Evolutionary conservation across 2,329 filamentous ascomycete genomes (phyloP), one percentile per base, ranked within the genome.

Genomic region (Penicillium brevicompactum): DNA sequence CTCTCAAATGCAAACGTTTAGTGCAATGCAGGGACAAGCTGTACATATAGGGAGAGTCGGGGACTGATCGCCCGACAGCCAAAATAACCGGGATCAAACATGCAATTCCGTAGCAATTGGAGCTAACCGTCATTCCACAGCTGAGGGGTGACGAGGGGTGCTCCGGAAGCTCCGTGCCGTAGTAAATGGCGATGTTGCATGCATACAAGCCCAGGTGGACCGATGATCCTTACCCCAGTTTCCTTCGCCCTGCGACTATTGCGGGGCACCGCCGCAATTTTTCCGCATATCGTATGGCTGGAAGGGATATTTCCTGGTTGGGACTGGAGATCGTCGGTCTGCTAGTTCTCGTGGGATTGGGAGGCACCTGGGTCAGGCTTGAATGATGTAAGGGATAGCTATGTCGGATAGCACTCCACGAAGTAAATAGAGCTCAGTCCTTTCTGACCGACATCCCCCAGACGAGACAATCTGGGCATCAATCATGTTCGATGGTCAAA

Each of bases 261-360:
- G 49, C 47, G 57, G 56, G 56, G 45, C 53, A 48, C 58, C 58
- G 42, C 59, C 46, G 56, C 48, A 55, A 60, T 59, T 65, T 64
- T 62, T 60, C 63, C 63, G 51, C 51, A 54, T 65, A 56, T 61
- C 46, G 55, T 40, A 64, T 49, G 32, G 53, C 55, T 42, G 8
- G 40, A 45, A 44, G 47, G 27, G n/a, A 22, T 38, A 45, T 38
- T 21, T 10, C 11, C 7, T 16, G 6, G 30, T 42, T 42, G n/a
- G 34, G 38, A 41, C 32, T 32, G 38, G 31, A 43, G 13, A 41
- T 46, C 21, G 49, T 37, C 38, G 7, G 8, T 6, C 18, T 21
- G 8, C 18, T 18, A 18, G 18, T 18, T 18, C 18, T 18, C 24
- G 24, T 27, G 24, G 24, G 24, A 5, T 27, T 27, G 24, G 2